Evolutionary conservation across 225 moss, liverwort and hornwort species (phyloP), one percentile per base, ranked within the genome.

Genomic region (Neckera pumila): DNA sequence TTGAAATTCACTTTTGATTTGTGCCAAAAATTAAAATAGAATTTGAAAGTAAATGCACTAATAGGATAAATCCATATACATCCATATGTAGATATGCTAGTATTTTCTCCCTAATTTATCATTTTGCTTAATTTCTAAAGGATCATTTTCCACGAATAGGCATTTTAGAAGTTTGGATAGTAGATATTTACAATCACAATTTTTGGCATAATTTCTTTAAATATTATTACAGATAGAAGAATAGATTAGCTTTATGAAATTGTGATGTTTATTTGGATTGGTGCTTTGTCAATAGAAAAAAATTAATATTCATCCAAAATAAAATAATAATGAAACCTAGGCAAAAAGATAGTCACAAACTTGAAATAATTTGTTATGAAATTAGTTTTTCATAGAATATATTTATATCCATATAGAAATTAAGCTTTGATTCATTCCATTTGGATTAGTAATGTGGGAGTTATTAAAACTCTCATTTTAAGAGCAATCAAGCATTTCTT

Each of bases 1-100:
- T 28, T 45, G 4, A 45, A 45, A 17, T 45, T 73, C 6, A 18
- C 17, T 30, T 45, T 73, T 0, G 0, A 28, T 30, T 6, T 45
- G 1, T 30, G 3, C 45, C 10, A 45, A 43, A 43, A 42, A 40
- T 7, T 4, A 43, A 27, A n/a, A 0, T 14, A 26, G 16, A 10
- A 27, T 9, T 71, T 43, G 3, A 26, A 27, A 73, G 10, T 73
- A 17, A 3, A 73, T 73, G 45, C 17, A 45, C 10, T 8, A 45
- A 28, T 73, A 17, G 16, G 45, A 17, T 28, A 45, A 27, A 27
- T 43, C 4, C 3, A 43, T 43, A 17, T 17, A 16, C 16, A 26
- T 42, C 27, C 3, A 16, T 16, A 43, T 27, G 15, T 1, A 0
- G 2, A 42, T 27, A 71, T 15, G 9, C 27, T 0, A 26, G 1